Percentiles rank a stretch among this genome's conserved stretches.
Conservation (phyloP, 805 yeast genomes). For the Spathaspora gorwiae region DNA sequence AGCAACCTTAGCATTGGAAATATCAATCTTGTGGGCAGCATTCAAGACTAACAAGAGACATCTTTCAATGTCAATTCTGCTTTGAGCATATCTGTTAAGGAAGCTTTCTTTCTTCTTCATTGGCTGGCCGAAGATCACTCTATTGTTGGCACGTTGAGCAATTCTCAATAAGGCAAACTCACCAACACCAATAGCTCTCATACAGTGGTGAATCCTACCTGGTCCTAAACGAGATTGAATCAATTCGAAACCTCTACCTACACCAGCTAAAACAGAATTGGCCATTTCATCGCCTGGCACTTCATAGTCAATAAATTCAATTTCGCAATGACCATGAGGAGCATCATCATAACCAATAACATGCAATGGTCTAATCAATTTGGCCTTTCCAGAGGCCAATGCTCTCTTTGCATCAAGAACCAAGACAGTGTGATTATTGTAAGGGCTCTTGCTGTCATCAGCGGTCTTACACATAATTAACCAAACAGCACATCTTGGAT, state of each 20-base stretch:
- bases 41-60: constrained; percentile 51
- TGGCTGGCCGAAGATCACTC: constrained; percentile 49
- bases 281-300: constrained; percentile 42
- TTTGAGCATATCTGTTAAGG: constrained; percentile 45
- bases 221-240: constrained; percentile 65
- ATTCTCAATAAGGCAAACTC: constrained; percentile 49
- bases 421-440: constrained; percentile 53
- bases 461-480: constrained; percentile 50
- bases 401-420: constrained; percentile 50
- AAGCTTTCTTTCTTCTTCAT: constrained; percentile 50
- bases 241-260: constrained; percentile 57
- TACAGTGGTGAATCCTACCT: constrained; percentile 68
- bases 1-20: constrained; percentile 50
- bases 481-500: constrained; percentile 54
- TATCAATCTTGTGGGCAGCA: constrained; percentile 59
- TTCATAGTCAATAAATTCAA: constrained; percentile 45
- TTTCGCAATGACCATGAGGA: constrained; percentile 69
- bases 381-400: constrained; percentile 45
- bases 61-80: constrained; percentile 50
- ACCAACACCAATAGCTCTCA: constrained; percentile 60
- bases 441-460: constrained; percentile 24
- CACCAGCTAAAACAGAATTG: constrained; percentile 37
- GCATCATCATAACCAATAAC: constrained; percentile 65
- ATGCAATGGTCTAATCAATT: constrained; percentile 44
- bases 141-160: constrained; percentile 47